Base-by-base conservation (phyloP, 257 asterid genomes). In the Jacaranda copaia region DNA sequence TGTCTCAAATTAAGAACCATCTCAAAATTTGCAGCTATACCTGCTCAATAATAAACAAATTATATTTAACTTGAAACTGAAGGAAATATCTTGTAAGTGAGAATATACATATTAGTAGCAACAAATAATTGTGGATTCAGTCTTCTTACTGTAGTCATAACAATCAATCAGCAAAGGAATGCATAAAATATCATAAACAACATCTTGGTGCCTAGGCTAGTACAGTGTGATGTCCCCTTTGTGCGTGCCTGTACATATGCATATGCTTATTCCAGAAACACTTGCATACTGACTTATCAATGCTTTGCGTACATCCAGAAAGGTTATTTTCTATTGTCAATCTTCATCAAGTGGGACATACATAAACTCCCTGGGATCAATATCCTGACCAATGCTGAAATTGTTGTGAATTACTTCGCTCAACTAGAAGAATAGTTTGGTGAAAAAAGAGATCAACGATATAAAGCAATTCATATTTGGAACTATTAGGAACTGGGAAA, bases 391-490 rank as follows among this genome's bases (percentile, higher is more conserved):
- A 13, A 32, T n/a, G 16, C 39, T 18, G 53, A 16, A 42, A 43
- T 6, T 11, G 11, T 45, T 51, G 32, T 13, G 35, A 19, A 36
- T 4, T 35, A 68, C 59, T 48, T 68, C 51, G 15, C 64, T 42
- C 65, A 35, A 52, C 52, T 35, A 55, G 5, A 52, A 9, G 19
- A 35, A 39, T 3, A 5, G 9, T 40, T 4, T 5, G 51, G 15
- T 36, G 49, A 43, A 55, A 38, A 46, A 56, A 66, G 61, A 67
- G 45, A 67, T 20, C 55, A 40, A 56, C 38, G 19, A 45, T 77
- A 60, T 61, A 57, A 62, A 51, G 39, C 13, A 69, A 64, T 36
- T 76, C 43, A 39, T 12, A 57, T 3, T 56, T 39, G 56, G 18
- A 72, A 4, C 13, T 14, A 8, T 11, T 3, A 19, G 1, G 5